Conservation (phyloP, 345 rosid genomes). For the Citrus cavaleriei region DNA sequence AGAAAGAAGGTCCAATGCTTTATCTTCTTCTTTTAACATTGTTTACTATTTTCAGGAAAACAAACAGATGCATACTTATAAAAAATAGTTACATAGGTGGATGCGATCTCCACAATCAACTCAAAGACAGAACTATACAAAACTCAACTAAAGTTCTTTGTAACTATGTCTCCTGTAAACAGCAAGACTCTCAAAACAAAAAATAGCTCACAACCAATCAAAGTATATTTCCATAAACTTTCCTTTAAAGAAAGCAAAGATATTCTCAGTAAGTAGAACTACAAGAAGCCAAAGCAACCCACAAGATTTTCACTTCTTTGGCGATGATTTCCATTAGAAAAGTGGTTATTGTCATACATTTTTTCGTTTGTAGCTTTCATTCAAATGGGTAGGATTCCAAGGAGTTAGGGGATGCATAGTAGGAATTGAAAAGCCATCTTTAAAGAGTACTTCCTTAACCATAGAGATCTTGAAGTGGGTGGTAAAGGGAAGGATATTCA, state of each 20-base stretch:
- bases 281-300: not conserved
- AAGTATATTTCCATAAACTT: not conserved
- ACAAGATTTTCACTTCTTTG: not conserved
- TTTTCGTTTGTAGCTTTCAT: not conserved
- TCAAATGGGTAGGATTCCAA: not conserved
- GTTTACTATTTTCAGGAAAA: not conserved
- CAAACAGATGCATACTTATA: not conserved
- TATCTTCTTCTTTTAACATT: not conserved
- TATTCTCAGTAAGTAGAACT: not conserved
- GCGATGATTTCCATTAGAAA: not conserved
- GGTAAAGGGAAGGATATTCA: not conserved
- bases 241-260: not conserved
- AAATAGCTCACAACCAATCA: not conserved
- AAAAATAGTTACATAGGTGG: not conserved
- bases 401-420: not conserved
- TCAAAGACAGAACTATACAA: not conserved
- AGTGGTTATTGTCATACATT: not conserved
- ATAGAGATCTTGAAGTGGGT: not conserved
- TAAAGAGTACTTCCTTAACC: not conserved
- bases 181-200: not conserved
- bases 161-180: not conserved
- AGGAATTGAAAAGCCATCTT: not conserved
- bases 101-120: not conserved
- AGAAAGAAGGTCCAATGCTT: not conserved
- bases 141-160: not conserved